Base-by-base conservation (phyloP, 805 yeast genomes). In the Pichia scutulata region DNA sequence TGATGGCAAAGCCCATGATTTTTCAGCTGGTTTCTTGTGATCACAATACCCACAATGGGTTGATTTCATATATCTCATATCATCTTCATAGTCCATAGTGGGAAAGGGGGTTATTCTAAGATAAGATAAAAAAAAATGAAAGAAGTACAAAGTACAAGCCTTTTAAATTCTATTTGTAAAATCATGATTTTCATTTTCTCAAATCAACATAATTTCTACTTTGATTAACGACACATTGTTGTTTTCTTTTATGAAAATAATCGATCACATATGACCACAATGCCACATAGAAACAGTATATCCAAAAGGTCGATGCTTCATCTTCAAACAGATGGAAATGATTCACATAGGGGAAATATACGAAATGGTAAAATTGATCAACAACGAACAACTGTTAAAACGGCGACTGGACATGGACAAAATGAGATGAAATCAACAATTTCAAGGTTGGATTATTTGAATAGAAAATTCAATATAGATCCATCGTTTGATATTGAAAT, bases 41-140 rank as follows among this genome's bases (percentile, higher is more conserved):
- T 74, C 70, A 59, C 96, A 87, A 62, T 88, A 87, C 0, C 96
- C 96, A 65, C 96, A 87, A 14, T 74, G 70, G 21, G 73, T 74
- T 1, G 64, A 59, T 25, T 75, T 60, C 13, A 62, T 75, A 75
- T 49, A 73, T 2, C n/a, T 33, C 12, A 51, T 36, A 13, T 33
- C 23, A 3, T 21, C 23, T 14, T 30, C 33, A 33, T 33, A n/a
- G 10, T 46, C 33, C 43, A 41, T 41, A 33, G 10, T n/a, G 3
- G 9, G 10, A 16, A 16, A n/a, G n/a, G 4, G 2, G 19, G 2
- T 33, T n/a, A n/a, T 33, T 33, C n/a, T 6, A 33, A 5, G 2
- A 30, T 26, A n/a, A 33, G n/a, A n/a, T 6, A 2, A 33, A n/a
- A n/a, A n/a, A n/a, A n/a, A n/a, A n/a, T n/a, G n/a, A n/a, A n/a